Base-by-base conservation (phyloP, 2,329 filamentous ascomycete species). In the Fusarium hostae region DNA sequence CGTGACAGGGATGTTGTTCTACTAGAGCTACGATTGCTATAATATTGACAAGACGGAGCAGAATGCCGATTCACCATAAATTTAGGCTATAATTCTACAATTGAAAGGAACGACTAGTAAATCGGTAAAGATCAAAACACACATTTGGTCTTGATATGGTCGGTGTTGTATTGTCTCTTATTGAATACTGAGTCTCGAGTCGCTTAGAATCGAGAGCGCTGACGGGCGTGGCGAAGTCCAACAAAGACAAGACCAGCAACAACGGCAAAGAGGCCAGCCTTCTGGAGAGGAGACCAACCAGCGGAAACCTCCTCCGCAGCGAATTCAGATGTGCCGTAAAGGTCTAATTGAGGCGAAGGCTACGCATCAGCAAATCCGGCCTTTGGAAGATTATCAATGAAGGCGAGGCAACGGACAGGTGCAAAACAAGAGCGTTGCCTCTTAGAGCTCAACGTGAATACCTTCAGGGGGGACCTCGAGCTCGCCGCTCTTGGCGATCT, bases 391-490 rank as follows among this genome's bases (percentile, higher is more conserved):
- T 68, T 51, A 66, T 43, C 58, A 69, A 66, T 41, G 54, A 58
- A 51, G 44, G 72, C 63, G 71, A 75, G 62, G 67, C 59, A 75
- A 71, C 64, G 66, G 63, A 72, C 70, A 70, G 34, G 66, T 70
- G 77, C 68, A 72, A 44, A 63, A 63, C 48, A 59, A 66, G 30
- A 35, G 68, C 70, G 74, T 80, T 64, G 73, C 61, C 63, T 71
- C 84, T 86, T 92, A 96, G 84, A 96, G 92, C 85, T 96, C 93
- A 85, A 91, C 89, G 85, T 94, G 92, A 86, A 94, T 95, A 96
- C 94, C 94, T 96, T 96, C 94, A 86, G 90, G 86, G 81, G 93
- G 92, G 75, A 95, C 91, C 82, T 91, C 88, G 77, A 96, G 86
- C 87, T 95, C 93, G 82, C 94, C 94, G 84, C 92, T 94, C 88